phyloP scores from a whole-genome alignment of 108 stramenopile genomes.

The Aurantiochytrium sp. region DNA sequence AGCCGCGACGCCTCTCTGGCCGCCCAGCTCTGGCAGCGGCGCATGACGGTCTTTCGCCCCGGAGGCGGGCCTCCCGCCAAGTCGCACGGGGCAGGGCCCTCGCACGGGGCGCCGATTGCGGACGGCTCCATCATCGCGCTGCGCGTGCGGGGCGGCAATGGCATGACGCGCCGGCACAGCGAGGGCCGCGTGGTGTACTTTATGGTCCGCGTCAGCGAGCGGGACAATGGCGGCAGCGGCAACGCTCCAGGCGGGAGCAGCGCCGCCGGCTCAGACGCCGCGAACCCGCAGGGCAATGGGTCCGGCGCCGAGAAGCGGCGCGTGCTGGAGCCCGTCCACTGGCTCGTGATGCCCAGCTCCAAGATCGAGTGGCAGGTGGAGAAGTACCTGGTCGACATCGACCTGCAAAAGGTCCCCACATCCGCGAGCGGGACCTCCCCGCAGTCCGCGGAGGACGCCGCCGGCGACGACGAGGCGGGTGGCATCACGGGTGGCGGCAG shows the following conservation, averaged over 20 bases:
- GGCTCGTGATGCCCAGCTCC: neutral
- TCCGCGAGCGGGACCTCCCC: neutral
- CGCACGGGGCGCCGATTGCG: neutral
- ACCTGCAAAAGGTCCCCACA: neutral
- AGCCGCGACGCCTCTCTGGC: neutral
- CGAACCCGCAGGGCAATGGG: no score
- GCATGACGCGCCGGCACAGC: neutral
- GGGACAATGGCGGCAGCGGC: neutral
- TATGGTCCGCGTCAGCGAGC: neutral
- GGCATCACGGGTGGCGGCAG: neutral
- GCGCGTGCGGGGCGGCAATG: neutral
- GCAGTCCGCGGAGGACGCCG: neutral
- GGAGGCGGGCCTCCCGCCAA: neutral
- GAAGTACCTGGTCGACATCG: neutral
- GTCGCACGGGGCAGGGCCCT: neutral
- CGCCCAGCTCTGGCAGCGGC: conserved; percentile 8
- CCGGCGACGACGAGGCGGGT: neutral
- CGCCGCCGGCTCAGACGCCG: no score
- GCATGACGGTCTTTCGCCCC: neutral
- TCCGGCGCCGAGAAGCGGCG: neutral
- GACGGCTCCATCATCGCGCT: conserved; percentile 5
- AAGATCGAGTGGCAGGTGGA: conserved; percentile 27
- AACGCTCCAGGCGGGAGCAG: neutral
- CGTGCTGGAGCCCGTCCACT: neutral
- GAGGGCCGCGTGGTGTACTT: neutral